Conservation (phyloP, 2,329 filamentous ascomycete species). For the Dactylonectria estremocensis region DNA sequence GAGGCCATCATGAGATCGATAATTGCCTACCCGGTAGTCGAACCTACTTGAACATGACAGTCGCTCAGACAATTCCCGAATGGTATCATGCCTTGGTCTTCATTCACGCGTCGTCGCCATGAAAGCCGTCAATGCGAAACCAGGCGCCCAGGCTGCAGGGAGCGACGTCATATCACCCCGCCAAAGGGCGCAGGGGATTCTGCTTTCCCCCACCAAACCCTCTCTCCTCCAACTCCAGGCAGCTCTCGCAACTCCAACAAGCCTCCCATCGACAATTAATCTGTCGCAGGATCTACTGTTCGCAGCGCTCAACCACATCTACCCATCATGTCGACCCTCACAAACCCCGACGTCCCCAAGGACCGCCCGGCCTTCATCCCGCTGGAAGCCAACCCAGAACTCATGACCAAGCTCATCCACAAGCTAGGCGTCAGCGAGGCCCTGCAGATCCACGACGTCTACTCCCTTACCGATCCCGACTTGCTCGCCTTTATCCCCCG, state of each 20-base stretch:
- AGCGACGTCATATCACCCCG: constrained; percentile 27
- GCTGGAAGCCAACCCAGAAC: constrained; percentile 84
- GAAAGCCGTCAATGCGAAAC: neutral
- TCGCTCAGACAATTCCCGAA: neutral
- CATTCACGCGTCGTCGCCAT: neutral
- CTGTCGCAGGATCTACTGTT: neutral
- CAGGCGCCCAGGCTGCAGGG: constrained; percentile 15
- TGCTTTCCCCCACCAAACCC: constrained; percentile 19
- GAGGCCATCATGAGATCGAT: neutral
- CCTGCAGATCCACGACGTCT: constrained; percentile 91
- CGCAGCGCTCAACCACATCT: neutral
- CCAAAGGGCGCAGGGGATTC: constrained; percentile 5
- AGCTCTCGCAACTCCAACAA: constrained; percentile 2
- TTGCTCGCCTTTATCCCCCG: constrained; percentile 90
- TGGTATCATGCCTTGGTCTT: neutral
- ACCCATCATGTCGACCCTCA: constrained; percentile 52
- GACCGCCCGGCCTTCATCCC: constrained; percentile 68
- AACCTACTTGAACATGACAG: neutral
- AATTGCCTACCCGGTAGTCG: neutral
- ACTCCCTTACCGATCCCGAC: constrained; percentile 87
- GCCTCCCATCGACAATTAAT: neutral
- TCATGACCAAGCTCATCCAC: constrained; percentile 88
- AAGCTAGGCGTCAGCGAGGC: constrained; percentile 85
- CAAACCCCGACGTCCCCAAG: constrained; percentile 58
- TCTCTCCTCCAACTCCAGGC: neutral